Percentiles rank a stretch among this genome's conserved stretches.
phyloP scores from a whole-genome alignment of 768 basidiomycete species.

The Nevesoporus exiguus region DNA sequence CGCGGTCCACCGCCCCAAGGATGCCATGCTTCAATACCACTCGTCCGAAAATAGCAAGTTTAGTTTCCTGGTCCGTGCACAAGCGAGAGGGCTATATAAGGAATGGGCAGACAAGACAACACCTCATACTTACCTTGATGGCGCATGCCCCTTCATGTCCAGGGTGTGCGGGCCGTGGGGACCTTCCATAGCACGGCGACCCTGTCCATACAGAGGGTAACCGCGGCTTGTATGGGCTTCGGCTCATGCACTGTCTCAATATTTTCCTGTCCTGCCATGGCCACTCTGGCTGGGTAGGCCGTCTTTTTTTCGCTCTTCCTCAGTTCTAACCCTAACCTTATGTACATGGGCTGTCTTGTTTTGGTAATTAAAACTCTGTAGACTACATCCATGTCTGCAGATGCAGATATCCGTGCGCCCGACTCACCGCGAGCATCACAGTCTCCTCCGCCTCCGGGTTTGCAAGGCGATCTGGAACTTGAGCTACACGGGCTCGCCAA shows the following conservation, averaged over 20 bases:
- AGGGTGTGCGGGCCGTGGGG: slow-evolving; percentile 54
- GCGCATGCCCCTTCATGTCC: slow-evolving; percentile 52
- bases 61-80: slow-evolving; percentile 27
- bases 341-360: neutral
- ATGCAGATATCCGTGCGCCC: slow-evolving; percentile 18
- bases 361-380: neutral
- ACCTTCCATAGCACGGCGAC: slow-evolving; percentile 56
- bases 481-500: slow-evolving; percentile 76
- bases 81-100: slow-evolving; percentile 28
- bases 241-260: slow-evolving; percentile 78
- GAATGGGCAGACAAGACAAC: neutral
- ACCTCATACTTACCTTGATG: slow-evolving; percentile 64
- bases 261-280: slow-evolving; percentile 71
- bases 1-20: neutral
- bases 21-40: neutral
- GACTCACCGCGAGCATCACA: slow-evolving; percentile 68
- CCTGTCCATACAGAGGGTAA: slow-evolving; percentile 47
- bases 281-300: slow-evolving; percentile 44
- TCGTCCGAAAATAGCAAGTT: slow-evolving; percentile 1
- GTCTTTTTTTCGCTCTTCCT: slow-evolving; percentile 10
- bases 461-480: slow-evolving; percentile 71
- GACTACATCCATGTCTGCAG: neutral
- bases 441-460: slow-evolving; percentile 64
- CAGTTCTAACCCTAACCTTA: slow-evolving; percentile 33
- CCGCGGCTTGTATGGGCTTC: slow-evolving; percentile 52